These are phyloP conservation scores for Posidonia australis DNA, from an alignment of 106 monocot species.

Conservation along the genomic window DNA sequence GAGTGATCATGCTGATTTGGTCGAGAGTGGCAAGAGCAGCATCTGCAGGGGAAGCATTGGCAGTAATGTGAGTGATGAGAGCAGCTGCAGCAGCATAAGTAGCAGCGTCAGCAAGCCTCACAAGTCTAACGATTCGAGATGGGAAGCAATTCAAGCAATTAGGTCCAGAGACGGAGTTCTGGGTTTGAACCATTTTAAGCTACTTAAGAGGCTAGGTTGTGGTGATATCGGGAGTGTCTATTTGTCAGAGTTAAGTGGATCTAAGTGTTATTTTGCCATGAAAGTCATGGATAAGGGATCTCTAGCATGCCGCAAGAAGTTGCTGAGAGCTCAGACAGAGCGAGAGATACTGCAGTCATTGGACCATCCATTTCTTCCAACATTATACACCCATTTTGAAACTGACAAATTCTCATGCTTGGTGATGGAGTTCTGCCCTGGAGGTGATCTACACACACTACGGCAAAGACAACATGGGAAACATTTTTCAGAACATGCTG, in stretches of 20 bases:
- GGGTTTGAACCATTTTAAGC: slow-evolving; percentile 15
- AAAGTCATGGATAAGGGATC: slow-evolving; percentile 22
- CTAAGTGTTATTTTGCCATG: slow-evolving; percentile 18
- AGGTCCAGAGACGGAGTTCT: slow-evolving; percentile 7
- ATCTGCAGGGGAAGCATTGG: slow-evolving; percentile 14
- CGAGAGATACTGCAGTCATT: slow-evolving; percentile 17
- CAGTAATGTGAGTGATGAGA: slow-evolving; percentile 12
- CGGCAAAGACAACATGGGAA: slow-evolving; percentile 18
- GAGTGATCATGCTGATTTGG: slow-evolving; percentile 4
- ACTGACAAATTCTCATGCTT: slow-evolving; percentile 20
- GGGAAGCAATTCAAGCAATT: slow-evolving; percentile 17
- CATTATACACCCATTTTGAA: slow-evolving; percentile 21
- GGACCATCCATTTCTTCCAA: slow-evolving; percentile 21
- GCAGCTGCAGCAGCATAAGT: slow-evolving; percentile 18
- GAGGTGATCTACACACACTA: slow-evolving; percentile 19
- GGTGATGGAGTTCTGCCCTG: slow-evolving; percentile 23
- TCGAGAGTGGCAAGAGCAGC: slow-evolving; percentile 19
- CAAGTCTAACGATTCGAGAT: slow-evolving; percentile 18
- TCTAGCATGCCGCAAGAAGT: slow-evolving; percentile 14
- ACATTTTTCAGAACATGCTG: slow-evolving; percentile 15
- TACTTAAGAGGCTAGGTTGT: slow-evolving; percentile 13
- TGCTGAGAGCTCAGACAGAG: slow-evolving; percentile 19
- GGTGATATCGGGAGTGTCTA: slow-evolving; percentile 25
- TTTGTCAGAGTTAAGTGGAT: slow-evolving; percentile 20
- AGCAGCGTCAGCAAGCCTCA: slow-evolving; percentile 17